phyloP scores from a whole-genome alignment of 2,329 filamentous ascomycete genomes.

The Diaporthe aspalathi region DNA sequence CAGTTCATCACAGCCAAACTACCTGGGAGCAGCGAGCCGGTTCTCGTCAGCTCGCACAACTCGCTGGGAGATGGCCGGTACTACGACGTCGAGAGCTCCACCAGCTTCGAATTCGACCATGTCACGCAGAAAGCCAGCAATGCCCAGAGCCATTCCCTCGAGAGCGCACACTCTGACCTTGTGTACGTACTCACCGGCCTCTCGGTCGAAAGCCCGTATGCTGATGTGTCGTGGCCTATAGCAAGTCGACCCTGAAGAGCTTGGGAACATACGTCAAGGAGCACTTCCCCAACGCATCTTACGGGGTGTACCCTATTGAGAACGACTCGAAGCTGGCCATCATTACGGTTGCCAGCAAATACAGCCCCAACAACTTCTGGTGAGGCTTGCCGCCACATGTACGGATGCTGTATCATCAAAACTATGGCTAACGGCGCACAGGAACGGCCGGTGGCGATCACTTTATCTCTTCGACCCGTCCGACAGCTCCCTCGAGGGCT shows the following conservation, averaged over 20 bases:
- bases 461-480: constrained; percentile 82
- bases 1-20: constrained; percentile 92
- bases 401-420: too few relatives aligned
- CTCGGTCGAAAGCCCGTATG: neutral
- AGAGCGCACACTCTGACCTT: constrained; percentile 80
- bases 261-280: constrained; percentile 82
- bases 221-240: constrained; percentile 50
- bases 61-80: constrained; percentile 83
- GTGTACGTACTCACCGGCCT: constrained; percentile 68
- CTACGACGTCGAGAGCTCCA: constrained; percentile 89
- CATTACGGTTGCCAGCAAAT: constrained; percentile 92
- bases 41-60: constrained; percentile 90
- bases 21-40: constrained; percentile 83
- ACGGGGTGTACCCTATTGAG: constrained; percentile 85
- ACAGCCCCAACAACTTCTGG: constrained; percentile 99
- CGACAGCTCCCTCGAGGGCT: constrained; percentile 77
- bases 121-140: constrained; percentile 83
- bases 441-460: constrained; percentile 97
- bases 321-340: constrained; percentile 82
- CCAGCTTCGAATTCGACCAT: constrained; percentile 91
- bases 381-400: constrained; percentile 51
- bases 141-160: constrained; percentile 81
- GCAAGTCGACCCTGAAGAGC: constrained; percentile 85
- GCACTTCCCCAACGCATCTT: constrained; percentile 86
- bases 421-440: constrained; percentile 48